Evolutionary conservation across 2,329 filamentous ascomycete species (phyloP), one percentile per base, ranked within the genome.

Genomic region (Aureobasidium sp.): DNA sequence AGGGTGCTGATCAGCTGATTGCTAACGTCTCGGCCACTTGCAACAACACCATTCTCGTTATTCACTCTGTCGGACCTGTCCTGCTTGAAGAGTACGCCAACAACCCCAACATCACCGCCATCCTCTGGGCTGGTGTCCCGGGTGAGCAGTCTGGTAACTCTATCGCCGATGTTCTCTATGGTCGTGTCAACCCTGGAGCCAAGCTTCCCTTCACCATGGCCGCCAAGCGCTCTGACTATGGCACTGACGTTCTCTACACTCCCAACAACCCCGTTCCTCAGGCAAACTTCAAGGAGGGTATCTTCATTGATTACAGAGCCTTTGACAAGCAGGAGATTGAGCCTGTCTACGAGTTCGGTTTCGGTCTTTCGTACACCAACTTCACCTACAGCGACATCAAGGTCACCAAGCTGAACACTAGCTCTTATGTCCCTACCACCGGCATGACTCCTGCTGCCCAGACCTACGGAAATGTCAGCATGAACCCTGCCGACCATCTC

Each of bases 31-130:
- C 89, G 0, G 80, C 85, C 12, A 72, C 84, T 65, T 91, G 87
- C 79, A 85, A 86, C 76, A 95, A 96, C 80, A 95, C 90, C 13
- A 87, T 96, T 64, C 88, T 96, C 13, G 84, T 96, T 63, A 87
- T 97, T 60, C 92, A 97, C 77, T 90, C 88, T 1, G 83, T 86
- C 1, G 91, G 91, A 0, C 85, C 91, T 0, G 88, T 93, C 2
- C 76, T 94, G 0, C 74, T 96, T 23, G 84, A 85, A 4, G 83
- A 89, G 15, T 91, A 86, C 80, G 84, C 88, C 67, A 76, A 87
- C 62, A 85, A 84, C 73, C 82, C 84, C 29, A 94, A 94, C 73
- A 80, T 94, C 55, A 90, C 89, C 0, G 90, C 89, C 47, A 90
- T 94, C 52, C 72, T 94, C 1, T 92, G 87, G 82, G 89, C 89